Evolutionary conservation across 805 yeast genomes (phyloP).

Genomic region (Pichia occidentalis): DNA sequence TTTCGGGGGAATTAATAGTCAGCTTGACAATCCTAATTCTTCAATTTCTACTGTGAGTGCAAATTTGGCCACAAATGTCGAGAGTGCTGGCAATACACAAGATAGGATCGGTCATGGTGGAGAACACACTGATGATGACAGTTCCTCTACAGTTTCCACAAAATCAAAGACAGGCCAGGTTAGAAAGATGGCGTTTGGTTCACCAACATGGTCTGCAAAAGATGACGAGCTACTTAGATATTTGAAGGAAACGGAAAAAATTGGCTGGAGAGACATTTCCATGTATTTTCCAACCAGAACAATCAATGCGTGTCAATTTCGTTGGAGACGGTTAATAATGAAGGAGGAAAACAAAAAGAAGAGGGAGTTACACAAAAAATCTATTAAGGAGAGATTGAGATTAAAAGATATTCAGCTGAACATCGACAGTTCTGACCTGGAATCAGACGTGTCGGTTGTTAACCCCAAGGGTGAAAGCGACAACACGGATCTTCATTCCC

Average conservation of each 20-base stretch:
- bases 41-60: too few species aligned
- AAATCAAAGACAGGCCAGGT: neutral
- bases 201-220: slow-evolving; percentile 67
- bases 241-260: slow-evolving; percentile 70
- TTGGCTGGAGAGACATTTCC: slow-evolving; percentile 88
- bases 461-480: too few species aligned
- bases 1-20: neutral
- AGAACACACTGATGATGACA: neutral
- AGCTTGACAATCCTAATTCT: too few species aligned
- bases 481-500: too few species aligned
- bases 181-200: slow-evolving; percentile 11
- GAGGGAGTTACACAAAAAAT: slow-evolving; percentile 1
- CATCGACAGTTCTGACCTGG: neutral
- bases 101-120: neutral
- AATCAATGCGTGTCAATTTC: slow-evolving; percentile 83
- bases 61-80: neutral
- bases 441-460: too few species aligned
- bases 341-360: slow-evolving; percentile 7
- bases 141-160: neutral
- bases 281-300: slow-evolving; percentile 72
- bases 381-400: neutral
- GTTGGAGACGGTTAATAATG: slow-evolving; percentile 66
- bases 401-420: neutral
- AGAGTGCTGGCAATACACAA: neutral
- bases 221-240: slow-evolving; percentile 68